Base-by-base conservation (phyloP, 2,329 filamentous ascomycete genomes). In the Cordyceps militaris region DNA sequence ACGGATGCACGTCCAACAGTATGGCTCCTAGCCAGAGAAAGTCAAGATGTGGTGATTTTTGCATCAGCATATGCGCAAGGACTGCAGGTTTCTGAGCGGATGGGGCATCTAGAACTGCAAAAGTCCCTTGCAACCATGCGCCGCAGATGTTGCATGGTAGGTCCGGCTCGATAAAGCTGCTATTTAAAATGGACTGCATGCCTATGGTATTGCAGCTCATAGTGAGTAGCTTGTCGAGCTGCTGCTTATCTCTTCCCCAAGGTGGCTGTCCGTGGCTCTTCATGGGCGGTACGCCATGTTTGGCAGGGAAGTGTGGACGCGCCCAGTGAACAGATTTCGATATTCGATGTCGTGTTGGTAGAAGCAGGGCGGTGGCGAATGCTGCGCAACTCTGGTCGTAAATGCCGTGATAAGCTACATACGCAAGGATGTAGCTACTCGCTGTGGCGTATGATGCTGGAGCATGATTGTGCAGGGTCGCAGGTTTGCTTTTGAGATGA, bases 1-100 rank as follows among this genome's bases (percentile, higher is more conserved):
- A 26, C 13, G 44, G n/a, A 13, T 59, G 44, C 19, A 59, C 44
- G n/a, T 28, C 32, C 42, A 60, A 38, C 43, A 61, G 50, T 30
- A 60, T 49, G 24, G 52, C 56, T 42, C 60, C 60, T 8, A 61
- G 59, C 60, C 58, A 63, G 14, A 63, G 54, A 48, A 61, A 61
- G 28, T 56, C 56, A 30, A 63, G 38, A 40, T 59, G n/a, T n/a
- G 59, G 52, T 42, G 34, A 54, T 38, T 38, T 44, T 30, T 42
- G 28, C 32, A 50, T 56, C n/a, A 55, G 44, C 32, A 49, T 56
- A 8, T 32, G 54, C 9, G 36, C 32, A 4, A 48, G 23, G 10
- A 56, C 24, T 24, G 16, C 16, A 16, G 44, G 44, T 6, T 43
- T 5, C 32, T 34, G 34, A 24, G 54, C 34, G 28, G 4, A 24